These are phyloP conservation scores for Kwoniella mangroviensis DNA, from an alignment of 768 basidiomycete genomes.

Conservation along the genomic window DNA sequence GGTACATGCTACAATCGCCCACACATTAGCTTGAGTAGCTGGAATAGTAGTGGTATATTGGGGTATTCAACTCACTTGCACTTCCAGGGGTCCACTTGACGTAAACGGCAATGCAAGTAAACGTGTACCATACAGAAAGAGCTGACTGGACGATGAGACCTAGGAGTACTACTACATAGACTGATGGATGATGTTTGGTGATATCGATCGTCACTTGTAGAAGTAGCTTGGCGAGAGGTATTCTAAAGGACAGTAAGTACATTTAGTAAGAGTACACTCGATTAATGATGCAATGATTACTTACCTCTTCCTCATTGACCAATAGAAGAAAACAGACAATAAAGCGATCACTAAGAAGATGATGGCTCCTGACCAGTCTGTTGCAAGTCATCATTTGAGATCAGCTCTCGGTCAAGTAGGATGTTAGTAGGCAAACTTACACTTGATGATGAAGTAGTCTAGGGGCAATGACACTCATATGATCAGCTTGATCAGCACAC, in stretches of 20 bases:
- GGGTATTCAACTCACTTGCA: constrained; percentile 63
- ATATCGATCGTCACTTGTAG: constrained; percentile 84
- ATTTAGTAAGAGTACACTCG: background rate
- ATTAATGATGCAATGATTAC: constrained; percentile 3
- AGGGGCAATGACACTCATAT: constrained; percentile 10
- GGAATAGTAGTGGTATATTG: background rate
- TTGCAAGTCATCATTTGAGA: no score
- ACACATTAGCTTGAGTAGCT: constrained; percentile 38
- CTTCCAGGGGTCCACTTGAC: constrained; percentile 78
- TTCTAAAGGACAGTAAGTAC: constrained; percentile 61
- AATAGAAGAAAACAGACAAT: constrained; percentile 75
- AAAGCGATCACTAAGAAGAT: constrained; percentile 81
- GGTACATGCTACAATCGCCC: constrained; percentile 41
- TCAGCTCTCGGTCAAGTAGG: no score
- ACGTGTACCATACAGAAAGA: constrained; percentile 77
- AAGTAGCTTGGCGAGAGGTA: constrained; percentile 76
- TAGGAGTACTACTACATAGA: constrained; percentile 75
- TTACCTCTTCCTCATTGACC: constrained; percentile 60
- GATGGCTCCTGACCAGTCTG: constrained; percentile 72
- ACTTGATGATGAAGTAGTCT: constrained; percentile 54
- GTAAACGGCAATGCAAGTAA: constrained; percentile 74
- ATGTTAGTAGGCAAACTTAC: no score
- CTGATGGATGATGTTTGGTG: constrained; percentile 77
- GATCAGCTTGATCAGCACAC: background rate
- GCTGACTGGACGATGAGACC: constrained; percentile 75